Evolutionary conservation across 2,329 filamentous ascomycete species (phyloP).

Genomic region (Fusarium cicatricum): DNA sequence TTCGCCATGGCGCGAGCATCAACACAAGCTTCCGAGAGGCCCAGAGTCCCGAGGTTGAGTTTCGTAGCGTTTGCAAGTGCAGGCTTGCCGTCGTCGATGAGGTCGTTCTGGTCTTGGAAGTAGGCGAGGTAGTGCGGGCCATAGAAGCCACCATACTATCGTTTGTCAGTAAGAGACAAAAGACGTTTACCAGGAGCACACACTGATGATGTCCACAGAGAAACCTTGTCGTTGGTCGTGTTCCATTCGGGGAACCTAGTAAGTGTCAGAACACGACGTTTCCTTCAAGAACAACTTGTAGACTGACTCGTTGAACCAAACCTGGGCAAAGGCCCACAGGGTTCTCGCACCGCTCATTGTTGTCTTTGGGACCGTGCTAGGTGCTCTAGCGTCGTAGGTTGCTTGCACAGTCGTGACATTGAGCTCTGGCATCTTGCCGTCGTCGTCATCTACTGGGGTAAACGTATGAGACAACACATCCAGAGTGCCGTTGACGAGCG

Average conservation of each 20-base stretch:
- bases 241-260: constrained; percentile 62
- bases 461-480: constrained; percentile 52
- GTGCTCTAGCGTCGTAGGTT: constrained; percentile 12
- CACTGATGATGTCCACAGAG: constrained; percentile 68
- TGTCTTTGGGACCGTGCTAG: constrained; percentile 49
- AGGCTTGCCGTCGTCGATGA: constrained; percentile 24
- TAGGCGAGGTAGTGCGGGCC: constrained; percentile 66
- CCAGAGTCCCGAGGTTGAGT: constrained; percentile 64
- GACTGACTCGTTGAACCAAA: constrained; percentile 55
- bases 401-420: constrained; percentile 29
- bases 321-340: constrained; percentile 69
- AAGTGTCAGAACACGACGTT: background rate
- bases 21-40: constrained; percentile 73
- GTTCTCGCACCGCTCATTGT: constrained; percentile 61
- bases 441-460: constrained; percentile 2
- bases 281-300: accelerated
- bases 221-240: constrained; percentile 60
- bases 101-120: constrained; percentile 66
- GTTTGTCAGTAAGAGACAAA: background rate
- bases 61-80: constrained; percentile 53
- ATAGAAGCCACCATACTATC: constrained; percentile 69
- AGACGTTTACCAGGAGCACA: constrained; percentile 18
- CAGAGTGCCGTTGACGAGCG: constrained; percentile 60
- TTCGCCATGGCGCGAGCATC: constrained; percentile 67
- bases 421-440: background rate